Base-by-base conservation (phyloP, 768 basidiomycete species). In the Xerocomus spinulosus region DNA sequence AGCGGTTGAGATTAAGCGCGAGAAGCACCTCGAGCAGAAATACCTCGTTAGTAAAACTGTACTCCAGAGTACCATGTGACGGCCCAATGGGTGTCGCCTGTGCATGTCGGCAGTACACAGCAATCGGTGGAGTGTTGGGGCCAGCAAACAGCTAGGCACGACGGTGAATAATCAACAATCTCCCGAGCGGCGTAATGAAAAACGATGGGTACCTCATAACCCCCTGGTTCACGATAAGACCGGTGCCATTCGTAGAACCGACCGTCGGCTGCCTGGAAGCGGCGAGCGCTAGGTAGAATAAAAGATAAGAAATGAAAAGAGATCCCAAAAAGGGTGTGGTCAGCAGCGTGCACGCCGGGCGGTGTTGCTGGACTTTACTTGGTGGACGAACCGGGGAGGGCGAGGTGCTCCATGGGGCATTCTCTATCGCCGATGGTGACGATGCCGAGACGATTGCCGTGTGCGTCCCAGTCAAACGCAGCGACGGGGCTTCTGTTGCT, bases 1-100 rank as follows among this genome's bases (percentile, higher is more conserved):
- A 88, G 49, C 87, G 75, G 65, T 87, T 87, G 53, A 89, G 69
- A 60, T 76, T 82, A 44, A 89, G 71, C 7, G 87, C 74, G 33
- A 88, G 68, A 49, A 87, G 68, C 5, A 77, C 74, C 58, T 87
- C 78, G 17, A 83, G 72, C 53, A 88, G 65, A 45, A 87, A 78
- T 29, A 69, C 59, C 50, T 79, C 79, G 41, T 83, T 72, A 36
- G 70, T 73, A 66, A 88, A 87, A 41, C 68, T 75, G 66, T 85
- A 87, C 48, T 78, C 75, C 46, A 88, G 60, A 49, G 77, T 70
- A 9, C 78, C 86, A 59, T 85, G 78, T 28, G 80, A 76, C 38
- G 78, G 78, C 2, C 87, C 86, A 30, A 86, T 75, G 2, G 72
- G 76, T 3, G 83, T 82, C 12, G 69, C 60, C 54, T 77, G 74